Conservation (phyloP, 2,329 filamentous ascomycete genomes). For the Alternaria sp. region DNA sequence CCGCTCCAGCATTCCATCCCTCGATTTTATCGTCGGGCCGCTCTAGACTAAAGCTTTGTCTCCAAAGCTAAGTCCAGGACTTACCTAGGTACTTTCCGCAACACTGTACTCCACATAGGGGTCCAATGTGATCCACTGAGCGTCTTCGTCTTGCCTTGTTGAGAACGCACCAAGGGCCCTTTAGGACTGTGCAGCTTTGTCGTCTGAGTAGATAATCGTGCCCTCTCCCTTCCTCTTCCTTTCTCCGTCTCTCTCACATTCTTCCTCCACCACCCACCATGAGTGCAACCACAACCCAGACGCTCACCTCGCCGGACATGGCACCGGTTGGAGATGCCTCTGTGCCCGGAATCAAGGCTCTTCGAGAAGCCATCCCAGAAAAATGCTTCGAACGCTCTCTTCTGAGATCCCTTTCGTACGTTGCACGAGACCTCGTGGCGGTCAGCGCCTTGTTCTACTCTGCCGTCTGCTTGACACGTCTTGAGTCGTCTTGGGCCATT, state of each 20-base stretch:
- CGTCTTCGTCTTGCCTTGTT: neutral
- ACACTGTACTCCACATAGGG: neutral
- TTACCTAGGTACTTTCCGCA: neutral
- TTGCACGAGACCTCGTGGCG: conserved; percentile 30
- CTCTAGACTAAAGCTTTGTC: neutral
- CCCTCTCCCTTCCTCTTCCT: neutral
- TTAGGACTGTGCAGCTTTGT: neutral
- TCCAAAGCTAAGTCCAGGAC: neutral
- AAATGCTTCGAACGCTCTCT: conserved; percentile 35
- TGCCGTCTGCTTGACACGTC: conserved; percentile 23
- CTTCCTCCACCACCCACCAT: neutral
- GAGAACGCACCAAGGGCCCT: neutral
- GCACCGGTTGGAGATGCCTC: neutral
- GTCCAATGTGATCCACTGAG: neutral
- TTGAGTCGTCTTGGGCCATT: conserved; percentile 11
- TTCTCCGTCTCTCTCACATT: neutral
- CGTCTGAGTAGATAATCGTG: neutral
- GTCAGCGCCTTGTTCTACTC: conserved; percentile 26
- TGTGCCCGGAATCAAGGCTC: conserved; percentile 21
- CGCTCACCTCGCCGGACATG: neutral
- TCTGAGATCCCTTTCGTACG: conserved; percentile 29
- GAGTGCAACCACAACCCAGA: neutral
- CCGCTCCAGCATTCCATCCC: neutral
- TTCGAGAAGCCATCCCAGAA: conserved; percentile 31
- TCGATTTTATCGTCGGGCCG: neutral